Base-by-base conservation (phyloP, 768 basidiomycete species). In the Megacollybia marginata region DNA sequence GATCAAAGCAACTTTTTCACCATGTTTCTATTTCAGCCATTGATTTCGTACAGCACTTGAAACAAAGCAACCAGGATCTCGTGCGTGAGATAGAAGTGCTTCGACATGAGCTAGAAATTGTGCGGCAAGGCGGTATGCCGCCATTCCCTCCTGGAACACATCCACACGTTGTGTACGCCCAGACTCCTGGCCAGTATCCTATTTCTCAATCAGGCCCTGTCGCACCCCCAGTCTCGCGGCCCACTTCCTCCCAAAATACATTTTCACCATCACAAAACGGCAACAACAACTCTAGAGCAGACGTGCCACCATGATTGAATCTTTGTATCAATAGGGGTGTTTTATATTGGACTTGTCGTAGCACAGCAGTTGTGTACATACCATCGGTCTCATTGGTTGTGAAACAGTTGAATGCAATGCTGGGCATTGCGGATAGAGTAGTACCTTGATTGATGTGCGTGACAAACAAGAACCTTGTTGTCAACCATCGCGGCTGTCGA, bases 41-140 rank as follows among this genome's bases (percentile, higher is more conserved):
- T 60, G 92, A 95, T 65, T 92, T 88, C 68, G 88, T 96, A 44
- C 65, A 70, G 33, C 79, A 80, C 49, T 70, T 95, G 56, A 94
- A 94, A 65, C 78, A 82, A 53, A 76, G 71, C 48, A 82, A 90
- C 60, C 79, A 83, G 59, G 83, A 88, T 38, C 80, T 92, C 83
- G 70, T 72, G 2, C 76, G 85, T 52, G 90, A 93, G 63, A 75
- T 92, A 40, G 89, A 91, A 42, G 73, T 82, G 64, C 67, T 92
- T 51, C 75, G 87, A 59, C 82, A 85, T 57, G 91, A 93, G 63
- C 60, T 89, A 45, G 88, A 75, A 42, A 65, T 65, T n/a, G 60
- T 78, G 49, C 85, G 84, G 46, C 75, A 81, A 59, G 84, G 82
- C 40, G 59, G 55, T 35, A 60, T 63, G 31, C 50, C 76, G 47